Evolutionary conservation across 805 yeast species (phyloP).

Genomic region (Wickerhamomyces bisporus): DNA sequence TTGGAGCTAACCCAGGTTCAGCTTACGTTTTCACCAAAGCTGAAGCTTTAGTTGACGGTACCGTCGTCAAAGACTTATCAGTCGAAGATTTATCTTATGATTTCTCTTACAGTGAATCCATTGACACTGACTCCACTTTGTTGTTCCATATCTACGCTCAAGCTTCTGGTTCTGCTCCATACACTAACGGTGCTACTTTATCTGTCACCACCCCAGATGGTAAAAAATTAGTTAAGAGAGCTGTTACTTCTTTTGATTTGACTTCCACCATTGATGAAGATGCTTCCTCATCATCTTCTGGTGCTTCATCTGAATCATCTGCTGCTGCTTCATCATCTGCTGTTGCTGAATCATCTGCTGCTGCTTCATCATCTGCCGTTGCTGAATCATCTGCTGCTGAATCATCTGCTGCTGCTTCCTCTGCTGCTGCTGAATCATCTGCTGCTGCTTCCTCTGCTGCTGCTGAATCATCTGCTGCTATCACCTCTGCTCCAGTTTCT

Average conservation of each 20-base stretch:
- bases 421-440: slow-evolving; percentile 11
- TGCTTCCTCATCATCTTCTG: slow-evolving; percentile 5
- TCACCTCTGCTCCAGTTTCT: slow-evolving; percentile 12
- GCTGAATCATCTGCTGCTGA: slow-evolving; percentile 15
- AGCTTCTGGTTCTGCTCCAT: slow-evolving; percentile 21
- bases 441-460: slow-evolving; percentile 13
- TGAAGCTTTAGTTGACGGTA: slow-evolving; percentile 13
- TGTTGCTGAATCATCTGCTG: slow-evolving; percentile 10
- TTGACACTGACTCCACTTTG: slow-evolving; percentile 8
- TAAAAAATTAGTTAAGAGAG: not conserved
- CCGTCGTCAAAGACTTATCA: slow-evolving; percentile 6
- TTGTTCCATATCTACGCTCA: slow-evolving; percentile 11
- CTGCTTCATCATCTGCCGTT: slow-evolving; percentile 13
- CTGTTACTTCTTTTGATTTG: slow-evolving; percentile 4
- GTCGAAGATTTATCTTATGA: slow-evolving; percentile 11
- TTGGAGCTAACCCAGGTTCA: slow-evolving; percentile 18
- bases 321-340: slow-evolving; percentile 9
- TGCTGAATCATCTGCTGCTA: slow-evolving; percentile 9
- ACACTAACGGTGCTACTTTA: slow-evolving; percentile 11
- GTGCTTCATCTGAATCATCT: slow-evolving; percentile 8
- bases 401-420: slow-evolving; percentile 6
- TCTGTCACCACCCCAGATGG: slow-evolving; percentile 5
- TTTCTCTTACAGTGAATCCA: slow-evolving; percentile 9
- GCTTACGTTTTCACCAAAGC: slow-evolving; percentile 16
- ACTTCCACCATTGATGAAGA: slow-evolving; percentile 8